These are phyloP conservation scores for Puccinellia tenuiflora DNA, from an alignment of 176 grass and related monocot species.

Conservation along the genomic window DNA sequence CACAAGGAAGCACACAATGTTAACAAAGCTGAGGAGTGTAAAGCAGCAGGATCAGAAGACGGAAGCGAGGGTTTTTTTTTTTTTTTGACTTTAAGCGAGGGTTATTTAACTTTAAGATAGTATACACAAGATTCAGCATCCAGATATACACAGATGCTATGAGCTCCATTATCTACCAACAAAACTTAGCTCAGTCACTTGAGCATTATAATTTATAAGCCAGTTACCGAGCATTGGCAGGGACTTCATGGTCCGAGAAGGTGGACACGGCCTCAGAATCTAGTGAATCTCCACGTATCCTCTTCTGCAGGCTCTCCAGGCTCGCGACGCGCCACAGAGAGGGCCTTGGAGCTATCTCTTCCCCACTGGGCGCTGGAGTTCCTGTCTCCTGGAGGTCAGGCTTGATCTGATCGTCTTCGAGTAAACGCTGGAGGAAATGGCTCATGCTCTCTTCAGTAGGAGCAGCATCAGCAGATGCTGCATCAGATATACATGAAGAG, in stretches of 20 bases:
- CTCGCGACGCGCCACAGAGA: constrained; percentile 38
- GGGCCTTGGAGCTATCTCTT: constrained; percentile 1
- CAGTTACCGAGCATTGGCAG: not conserved
- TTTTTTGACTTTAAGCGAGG: too few species aligned
- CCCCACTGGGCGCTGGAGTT: not conserved
- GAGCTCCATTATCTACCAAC: not conserved
- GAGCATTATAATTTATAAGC: not conserved
- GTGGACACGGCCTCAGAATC: not conserved
- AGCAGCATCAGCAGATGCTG: constrained; percentile 27
- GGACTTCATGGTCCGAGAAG: constrained; percentile 13
- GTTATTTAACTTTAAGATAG: constrained; percentile 7
- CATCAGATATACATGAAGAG: constrained; percentile 31
- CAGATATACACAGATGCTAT: not conserved
- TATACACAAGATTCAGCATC: constrained; percentile 15
- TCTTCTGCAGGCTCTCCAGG: constrained; percentile 68
- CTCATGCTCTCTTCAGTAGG: constrained; percentile 18
- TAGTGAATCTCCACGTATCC: constrained; percentile 31
- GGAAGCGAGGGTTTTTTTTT: not conserved
- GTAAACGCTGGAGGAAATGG: constrained; percentile 26
- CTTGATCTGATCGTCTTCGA: constrained; percentile 14
- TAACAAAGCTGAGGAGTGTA: not conserved
- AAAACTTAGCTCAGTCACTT: constrained; percentile 10
- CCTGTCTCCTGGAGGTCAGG: not conserved
- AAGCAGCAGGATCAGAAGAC: not conserved
- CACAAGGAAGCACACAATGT: not conserved